Evolutionary conservation across 108 stramenopile genomes (phyloP), one percentile per base, ranked within the genome.

Genomic region (Pseudonitzschia multistriata): DNA sequence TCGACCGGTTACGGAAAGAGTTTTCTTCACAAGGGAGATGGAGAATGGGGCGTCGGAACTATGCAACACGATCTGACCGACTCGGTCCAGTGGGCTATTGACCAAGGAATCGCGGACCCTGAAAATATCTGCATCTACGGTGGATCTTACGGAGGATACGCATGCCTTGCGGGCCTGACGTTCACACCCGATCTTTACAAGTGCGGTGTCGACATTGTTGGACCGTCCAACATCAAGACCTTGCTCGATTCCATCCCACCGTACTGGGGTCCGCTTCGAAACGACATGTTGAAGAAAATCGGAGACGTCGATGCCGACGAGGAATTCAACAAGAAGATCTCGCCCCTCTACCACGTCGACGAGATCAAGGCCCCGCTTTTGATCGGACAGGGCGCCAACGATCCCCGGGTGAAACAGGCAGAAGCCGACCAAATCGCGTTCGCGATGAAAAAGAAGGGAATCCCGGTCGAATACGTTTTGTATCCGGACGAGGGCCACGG

Each of bases 401-500:
- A 88, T 73, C 85, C 88, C 0, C 63, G 88, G 25, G 88, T 88
- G 2, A 85, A 85, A 36, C 82, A 82, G 62, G 78, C 82, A 2
- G 87, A 88, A 70, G 81, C 84, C 11, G 84, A 88, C 54, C 82
- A 85, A 68, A 84, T 88, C 30, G 85, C 83, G 3, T 84, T 84
- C 53, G 66, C 74, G 3, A 86, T 87, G 83, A 27, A 76, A 42
- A 77, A 80, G 56, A 87, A 83, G 60, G 82, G 80, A 17, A 85
- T 84, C 24, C 80, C 81, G 27, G 86, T 87, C 3, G 87, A 88
- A 63, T 88, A 88, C 47, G 81, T 88, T 8, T 39, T 85, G 10
- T 88, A 83, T 65, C 83, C 84, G 2, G 84, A 88, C 54, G 87
- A 88, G 67, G 87, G 87, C 0, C 87, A 88, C 67, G 87, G 84